A percentile compares a stretch with the other conserved stretches of the same genome.
phyloP scores from a whole-genome alignment of 2,329 filamentous ascomycete species.

The Conoideocrella luteorostrata region DNA sequence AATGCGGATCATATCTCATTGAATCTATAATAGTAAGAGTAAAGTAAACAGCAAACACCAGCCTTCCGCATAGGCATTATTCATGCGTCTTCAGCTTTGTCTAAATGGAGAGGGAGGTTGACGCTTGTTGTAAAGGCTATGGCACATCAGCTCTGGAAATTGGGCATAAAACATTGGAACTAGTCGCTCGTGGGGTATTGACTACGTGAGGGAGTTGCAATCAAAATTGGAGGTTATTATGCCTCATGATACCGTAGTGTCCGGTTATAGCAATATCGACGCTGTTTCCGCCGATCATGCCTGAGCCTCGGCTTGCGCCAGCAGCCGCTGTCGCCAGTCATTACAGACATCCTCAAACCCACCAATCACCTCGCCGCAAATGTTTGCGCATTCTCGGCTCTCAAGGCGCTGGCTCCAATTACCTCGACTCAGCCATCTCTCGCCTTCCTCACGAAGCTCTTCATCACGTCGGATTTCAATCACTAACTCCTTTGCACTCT shows the following conservation, averaged over 20 bases:
- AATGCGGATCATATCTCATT: constrained; percentile 1
- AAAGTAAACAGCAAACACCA: background rate
- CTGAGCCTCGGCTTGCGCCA: constrained; percentile 54
- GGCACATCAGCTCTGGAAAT: no score
- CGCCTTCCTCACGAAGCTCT: constrained; percentile 74
- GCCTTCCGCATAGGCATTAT: no score
- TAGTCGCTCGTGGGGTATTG: background rate
- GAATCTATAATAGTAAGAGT: background rate
- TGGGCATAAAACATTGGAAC: no score
- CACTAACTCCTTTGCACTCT: constrained; percentile 77
- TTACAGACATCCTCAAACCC: constrained; percentile 91
- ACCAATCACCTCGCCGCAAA: constrained; percentile 81
- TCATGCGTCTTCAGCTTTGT: background rate
- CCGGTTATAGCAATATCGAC: background rate
- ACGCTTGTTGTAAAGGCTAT: no score
- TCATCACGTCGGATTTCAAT: constrained; percentile 78
- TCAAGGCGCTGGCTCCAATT: constrained; percentile 75
- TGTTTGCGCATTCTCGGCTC: constrained; percentile 72
- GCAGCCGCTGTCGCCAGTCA: constrained; percentile 69
- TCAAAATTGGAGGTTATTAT: background rate
- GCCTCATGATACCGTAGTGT: background rate
- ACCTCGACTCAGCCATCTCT: constrained; percentile 71
- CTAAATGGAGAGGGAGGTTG: no score
- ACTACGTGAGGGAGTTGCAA: background rate
- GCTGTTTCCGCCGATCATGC: constrained; percentile 19